phyloP scores from a whole-genome alignment of 345 rosid species.

The Euphorbia lathyris region DNA sequence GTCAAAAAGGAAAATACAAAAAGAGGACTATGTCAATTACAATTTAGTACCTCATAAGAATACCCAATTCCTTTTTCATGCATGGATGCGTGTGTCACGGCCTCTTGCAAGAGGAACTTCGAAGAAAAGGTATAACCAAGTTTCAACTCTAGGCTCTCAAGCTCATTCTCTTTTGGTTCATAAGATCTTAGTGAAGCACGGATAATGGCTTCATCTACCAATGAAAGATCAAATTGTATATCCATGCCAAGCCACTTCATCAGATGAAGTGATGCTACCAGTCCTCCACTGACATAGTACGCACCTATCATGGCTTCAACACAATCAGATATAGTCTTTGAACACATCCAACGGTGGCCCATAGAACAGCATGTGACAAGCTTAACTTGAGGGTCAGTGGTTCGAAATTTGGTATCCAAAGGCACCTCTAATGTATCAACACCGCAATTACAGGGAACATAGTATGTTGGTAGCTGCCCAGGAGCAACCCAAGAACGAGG shows the following conservation, averaged over 20 bases:
- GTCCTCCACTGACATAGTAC: constrained; percentile 66
- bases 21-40: neutral
- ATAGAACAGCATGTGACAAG: constrained; percentile 62
- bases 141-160: constrained; percentile 54
- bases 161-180: constrained; percentile 43
- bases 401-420: constrained; percentile 50
- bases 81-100: constrained; percentile 63
- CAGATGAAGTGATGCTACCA: constrained; percentile 53
- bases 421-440: constrained; percentile 68
- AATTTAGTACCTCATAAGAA: constrained; percentile 61
- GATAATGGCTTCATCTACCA: constrained; percentile 44
- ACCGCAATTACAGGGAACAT: constrained; percentile 63
- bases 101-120: constrained; percentile 78
- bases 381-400: constrained; percentile 43
- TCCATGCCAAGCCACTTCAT: constrained; percentile 80
- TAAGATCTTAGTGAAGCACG: constrained; percentile 44
- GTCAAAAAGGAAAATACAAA: neutral
- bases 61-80: constrained; percentile 41
- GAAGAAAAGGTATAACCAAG: constrained; percentile 53
- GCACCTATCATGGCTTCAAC: constrained; percentile 87
- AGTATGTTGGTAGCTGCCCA: constrained; percentile 53
- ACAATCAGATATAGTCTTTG: constrained; percentile 82
- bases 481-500: constrained; percentile 95
- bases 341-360: constrained; percentile 88
- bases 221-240: constrained; percentile 42